Conservation (phyloP, 768 basidiomycete genomes). For the Trametes maxima region DNA sequence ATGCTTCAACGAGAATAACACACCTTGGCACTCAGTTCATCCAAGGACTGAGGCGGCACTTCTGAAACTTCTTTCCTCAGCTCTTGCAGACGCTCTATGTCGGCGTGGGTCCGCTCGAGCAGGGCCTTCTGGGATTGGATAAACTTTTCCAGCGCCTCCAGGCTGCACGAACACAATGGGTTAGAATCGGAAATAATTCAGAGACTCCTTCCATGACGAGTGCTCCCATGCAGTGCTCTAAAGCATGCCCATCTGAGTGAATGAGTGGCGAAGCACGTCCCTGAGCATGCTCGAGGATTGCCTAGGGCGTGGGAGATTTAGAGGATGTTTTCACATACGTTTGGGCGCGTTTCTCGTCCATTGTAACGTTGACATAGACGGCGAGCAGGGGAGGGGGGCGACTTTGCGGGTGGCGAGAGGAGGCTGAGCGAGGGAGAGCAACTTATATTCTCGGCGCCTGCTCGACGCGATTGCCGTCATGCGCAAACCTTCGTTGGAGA, state of each 20-base stretch:
- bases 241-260: background rate
- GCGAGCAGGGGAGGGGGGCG: background rate
- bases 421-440: background rate
- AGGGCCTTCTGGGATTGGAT: constrained; percentile 61
- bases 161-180: constrained; percentile 33
- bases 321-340: background rate
- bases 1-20: constrained; percentile 6
- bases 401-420: background rate
- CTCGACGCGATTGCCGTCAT: too few relatives aligned
- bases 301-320: background rate
- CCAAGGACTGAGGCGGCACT: constrained; percentile 38
- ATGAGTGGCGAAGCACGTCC: background rate
- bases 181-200: background rate
- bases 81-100: constrained; percentile 57
- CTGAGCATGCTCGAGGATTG: background rate
- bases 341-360: constrained; percentile 18
- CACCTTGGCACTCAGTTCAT: constrained; percentile 40
- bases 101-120: constrained; percentile 60
- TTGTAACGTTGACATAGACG: constrained; percentile 16
- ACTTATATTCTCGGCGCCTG: constrained; percentile 6
- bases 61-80: constrained; percentile 44
- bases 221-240: background rate
- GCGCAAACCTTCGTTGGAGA: too few relatives aligned
- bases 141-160: constrained; percentile 69
- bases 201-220: background rate